Evolutionary conservation across 2,329 filamentous ascomycete genomes (phyloP).

Genomic region (Calycina marina): DNA sequence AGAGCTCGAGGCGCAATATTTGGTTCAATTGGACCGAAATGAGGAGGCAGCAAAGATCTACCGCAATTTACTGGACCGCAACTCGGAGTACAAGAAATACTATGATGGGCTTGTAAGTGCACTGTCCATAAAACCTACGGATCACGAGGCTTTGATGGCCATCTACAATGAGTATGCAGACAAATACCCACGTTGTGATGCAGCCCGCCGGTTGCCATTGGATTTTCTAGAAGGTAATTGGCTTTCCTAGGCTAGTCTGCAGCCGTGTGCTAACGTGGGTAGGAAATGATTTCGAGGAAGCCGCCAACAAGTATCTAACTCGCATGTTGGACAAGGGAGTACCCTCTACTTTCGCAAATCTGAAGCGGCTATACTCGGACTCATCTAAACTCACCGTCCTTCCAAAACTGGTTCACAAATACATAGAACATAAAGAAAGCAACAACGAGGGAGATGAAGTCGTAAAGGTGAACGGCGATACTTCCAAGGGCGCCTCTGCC

Average conservation of each 20-base stretch:
- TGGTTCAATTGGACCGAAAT: conserved; percentile 61
- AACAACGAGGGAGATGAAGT: conserved; percentile 30
- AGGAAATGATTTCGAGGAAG: conserved; percentile 67
- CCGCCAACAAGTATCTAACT: conserved; percentile 65
- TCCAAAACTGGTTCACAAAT: conserved; percentile 62
- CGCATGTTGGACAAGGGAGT: conserved; percentile 85
- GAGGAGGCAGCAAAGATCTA: conserved; percentile 75
- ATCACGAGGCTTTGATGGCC: conserved; percentile 50
- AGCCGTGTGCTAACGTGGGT: conserved; percentile 11
- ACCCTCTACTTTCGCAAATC: conserved; percentile 89
- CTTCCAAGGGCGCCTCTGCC: conserved; percentile 55
- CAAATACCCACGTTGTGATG: conserved; percentile 72
- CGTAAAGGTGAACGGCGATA: conserved; percentile 28
- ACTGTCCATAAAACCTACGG: conserved; percentile 46
- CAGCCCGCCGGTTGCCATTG: conserved; percentile 70
- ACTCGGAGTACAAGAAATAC: conserved; percentile 75
- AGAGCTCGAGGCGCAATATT: conserved; percentile 75
- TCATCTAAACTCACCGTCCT: conserved; percentile 63
- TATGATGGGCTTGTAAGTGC: conserved; percentile 64
- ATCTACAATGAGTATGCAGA: conserved; percentile 72
- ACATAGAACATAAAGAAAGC: conserved; percentile 41
- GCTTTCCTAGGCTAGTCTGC: conserved; percentile 10
- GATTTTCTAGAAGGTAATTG: conserved; percentile 64
- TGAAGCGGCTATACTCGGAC: conserved; percentile 84
- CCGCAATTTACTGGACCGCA: conserved; percentile 66